Evolutionary conservation across 2,329 filamentous ascomycete species (phyloP).

Genomic region (Aspergillus sp.): DNA sequence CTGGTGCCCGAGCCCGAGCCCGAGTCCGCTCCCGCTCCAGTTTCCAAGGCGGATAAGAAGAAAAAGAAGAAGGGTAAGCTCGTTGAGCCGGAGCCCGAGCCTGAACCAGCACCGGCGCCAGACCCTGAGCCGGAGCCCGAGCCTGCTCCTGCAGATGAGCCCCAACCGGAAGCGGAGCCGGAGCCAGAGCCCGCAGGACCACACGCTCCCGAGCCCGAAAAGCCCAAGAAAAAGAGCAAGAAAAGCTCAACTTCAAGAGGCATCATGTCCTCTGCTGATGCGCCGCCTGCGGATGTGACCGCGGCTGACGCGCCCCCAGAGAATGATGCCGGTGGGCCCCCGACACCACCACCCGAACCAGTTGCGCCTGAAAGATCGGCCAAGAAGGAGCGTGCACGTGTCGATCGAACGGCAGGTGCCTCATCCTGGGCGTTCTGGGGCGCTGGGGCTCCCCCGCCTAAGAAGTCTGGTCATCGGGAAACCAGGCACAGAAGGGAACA

Average conservation of each 20-base stretch:
- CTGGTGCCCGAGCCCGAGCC: conserved; percentile 31
- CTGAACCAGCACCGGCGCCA: conserved; percentile 18
- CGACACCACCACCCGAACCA: conserved; percentile 54
- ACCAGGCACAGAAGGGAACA: conserved; percentile 39
- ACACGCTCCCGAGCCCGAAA: conserved; percentile 22
- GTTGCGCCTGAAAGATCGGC: conserved; percentile 56
- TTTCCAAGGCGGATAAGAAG: conserved; percentile 25
- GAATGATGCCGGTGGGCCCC: conserved; percentile 33
- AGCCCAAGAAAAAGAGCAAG: conserved; percentile 37
- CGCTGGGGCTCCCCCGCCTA: conserved; percentile 49
- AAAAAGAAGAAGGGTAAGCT: conserved; percentile 24
- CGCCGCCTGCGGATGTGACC: conserved; percentile 49
- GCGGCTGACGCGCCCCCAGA: conserved; percentile 24
- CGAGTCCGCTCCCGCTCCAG: conserved; percentile 24
- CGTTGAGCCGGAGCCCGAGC: conserved; percentile 29
- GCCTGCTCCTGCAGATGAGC: conserved; percentile 19
- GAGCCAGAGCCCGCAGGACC: conserved; percentile 20
- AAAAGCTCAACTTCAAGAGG: conserved; percentile 22
- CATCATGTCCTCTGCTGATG: conserved; percentile 42
- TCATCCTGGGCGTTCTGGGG: conserved; percentile 77
- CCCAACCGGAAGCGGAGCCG: conserved; percentile 14
- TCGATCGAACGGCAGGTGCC: conserved; percentile 66
- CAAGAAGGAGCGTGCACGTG: conserved; percentile 75
- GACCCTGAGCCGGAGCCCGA: conserved; percentile 23
- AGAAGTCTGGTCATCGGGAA: conserved; percentile 53